Base-by-base conservation (phyloP, 2,329 filamentous ascomycete species). In the Fusarium chuoi region DNA sequence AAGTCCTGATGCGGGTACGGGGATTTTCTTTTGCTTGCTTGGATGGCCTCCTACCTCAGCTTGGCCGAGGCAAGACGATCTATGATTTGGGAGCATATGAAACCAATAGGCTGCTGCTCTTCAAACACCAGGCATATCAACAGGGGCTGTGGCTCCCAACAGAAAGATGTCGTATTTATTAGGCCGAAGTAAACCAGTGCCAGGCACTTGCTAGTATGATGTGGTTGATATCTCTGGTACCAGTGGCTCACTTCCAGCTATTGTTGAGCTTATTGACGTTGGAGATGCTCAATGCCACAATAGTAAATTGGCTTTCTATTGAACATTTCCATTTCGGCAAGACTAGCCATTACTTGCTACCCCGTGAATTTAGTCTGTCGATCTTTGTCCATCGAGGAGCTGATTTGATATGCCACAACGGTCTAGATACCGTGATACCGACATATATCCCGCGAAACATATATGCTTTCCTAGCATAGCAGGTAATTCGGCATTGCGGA, bases 401-500 rank as follows among this genome's bases (percentile, higher is more conserved):
- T 67, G 41, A 22, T 17, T 39, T 38, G 15, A 56, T 56, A 38
- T 65, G 36, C 24, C 42, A 70, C 56, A 39, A 54, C 67, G 71
- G 71, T 62, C 33, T 35, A 68, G 49, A 59, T 28, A 48, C 66
- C 70, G 70, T 41, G 57, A 74, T 57, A 49, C 70, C 70, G 66
- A 66, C 28, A 60, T 42, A 57, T 44, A 26, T 45, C 46, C 42
- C 18, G 33, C 38, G n/a, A 68, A 42, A 49, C 35, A n/a, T 20
- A 15, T 44, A 58, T 51, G 24, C n/a, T n/a, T n/a, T n/a, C n/a
- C n/a, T n/a, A n/a, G 35, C 28, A 33, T 55, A 20, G 38, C 17
- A 63, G 28, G 28, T 20, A 39, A 36, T 48, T 68, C 70, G 70
- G 70, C 20, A 39, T 67, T 73, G 56, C 70, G 70, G 70, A 73